Base-by-base conservation (phyloP, 192 early-diverging fungal genomes). In the Mortierella antarctica region DNA sequence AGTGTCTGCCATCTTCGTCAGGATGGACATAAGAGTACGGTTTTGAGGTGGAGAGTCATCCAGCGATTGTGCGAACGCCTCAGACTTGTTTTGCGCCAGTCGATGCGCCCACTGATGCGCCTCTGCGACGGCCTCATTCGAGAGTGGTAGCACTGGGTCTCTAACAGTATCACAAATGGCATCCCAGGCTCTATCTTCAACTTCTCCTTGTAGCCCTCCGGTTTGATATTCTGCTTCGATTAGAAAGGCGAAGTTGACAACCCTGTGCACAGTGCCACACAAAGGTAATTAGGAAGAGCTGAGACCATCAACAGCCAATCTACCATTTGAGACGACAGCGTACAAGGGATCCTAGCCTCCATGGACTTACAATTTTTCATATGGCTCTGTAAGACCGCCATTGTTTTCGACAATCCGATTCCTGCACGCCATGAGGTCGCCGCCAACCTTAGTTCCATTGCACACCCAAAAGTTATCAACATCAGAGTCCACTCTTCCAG, bases 351-450 rank as follows among this genome's bases (percentile, higher is more conserved):
- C 50, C 49, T 31, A 13, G 40, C 14, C 13, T 46, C 13, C 31
- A 39, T 39, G 23, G 54, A 64, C 53, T 62, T 63, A 62, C 70
- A 64, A 31, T 53, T 56, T 72, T 54, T 72, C 61, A 49, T 57
- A 59, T 64, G 54, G 61, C 23, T 57, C 60, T 7, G 70, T 48
- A 20, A 72, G 42, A 49, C 60, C 61, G 39, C 70, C 61, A 2
- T 72, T 72, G n/a, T 72, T 72, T 63, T 64, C 70, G 46, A 72
- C 61, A 18, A 72, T 63, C 52, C 70, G 42, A 57, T 57, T 48
- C n/a, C 70, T 62, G 21, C 44, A 72, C 23, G 59, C 70, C 70
- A 72, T 72, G 14, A 72, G 31, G 51, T 72, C 70, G 7, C 54
- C 46, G 39, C 62, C 53, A 10, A 72, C 51, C 9, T 72, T 53